Conservation (phyloP, 1,284 basidiomycete species). For the Moesziomyces sp. region DNA sequence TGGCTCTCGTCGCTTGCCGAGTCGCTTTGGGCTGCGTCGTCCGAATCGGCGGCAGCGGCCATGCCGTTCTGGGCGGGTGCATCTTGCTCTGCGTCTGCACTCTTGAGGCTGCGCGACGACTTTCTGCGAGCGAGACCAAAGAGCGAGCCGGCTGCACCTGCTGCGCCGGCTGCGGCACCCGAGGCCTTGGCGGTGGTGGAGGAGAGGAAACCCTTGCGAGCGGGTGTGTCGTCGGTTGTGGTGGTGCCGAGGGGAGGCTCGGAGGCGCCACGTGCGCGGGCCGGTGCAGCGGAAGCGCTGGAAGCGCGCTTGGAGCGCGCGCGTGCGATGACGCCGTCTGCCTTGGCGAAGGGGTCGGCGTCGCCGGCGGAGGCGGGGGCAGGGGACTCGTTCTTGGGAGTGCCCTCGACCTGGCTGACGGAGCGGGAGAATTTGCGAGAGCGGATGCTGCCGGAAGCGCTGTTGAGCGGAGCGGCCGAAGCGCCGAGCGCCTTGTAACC, state of each 20-base stretch:
- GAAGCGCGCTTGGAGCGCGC: constrained; percentile 21
- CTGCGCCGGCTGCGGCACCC: constrained; percentile 21
- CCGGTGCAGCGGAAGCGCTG: constrained; percentile 5
- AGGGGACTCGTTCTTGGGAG: background rate
- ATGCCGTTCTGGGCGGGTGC: constrained; percentile 3
- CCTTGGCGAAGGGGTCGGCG: constrained; percentile 35
- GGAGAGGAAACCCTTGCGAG: constrained; percentile 18
- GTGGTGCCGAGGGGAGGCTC: constrained; percentile 1
- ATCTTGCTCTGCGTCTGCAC: constrained; percentile 4
- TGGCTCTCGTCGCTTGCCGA: constrained; percentile 13
- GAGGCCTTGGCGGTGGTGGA: constrained; percentile 32
- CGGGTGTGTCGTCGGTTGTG: constrained; percentile 1
- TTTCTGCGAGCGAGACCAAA: constrained; percentile 24
- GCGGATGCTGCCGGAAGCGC: constrained; percentile 7
- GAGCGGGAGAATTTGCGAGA: constrained; percentile 26
- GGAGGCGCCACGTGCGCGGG: constrained; percentile 7
- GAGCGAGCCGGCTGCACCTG: constrained; percentile 24
- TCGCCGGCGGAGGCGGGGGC: background rate
- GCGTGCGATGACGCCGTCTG: constrained; percentile 30
- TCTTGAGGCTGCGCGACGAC: constrained; percentile 28
- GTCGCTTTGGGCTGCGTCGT: constrained; percentile 3
- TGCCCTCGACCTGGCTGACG: constrained; percentile 10
- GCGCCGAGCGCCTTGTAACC: constrained; percentile 34
- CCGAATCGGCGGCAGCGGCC: constrained; percentile 10
- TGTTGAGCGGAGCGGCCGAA: background rate